Evolutionary conservation across 2,329 filamentous ascomycete species (phyloP).

Genomic region (Pyrenophora graminea): DNA sequence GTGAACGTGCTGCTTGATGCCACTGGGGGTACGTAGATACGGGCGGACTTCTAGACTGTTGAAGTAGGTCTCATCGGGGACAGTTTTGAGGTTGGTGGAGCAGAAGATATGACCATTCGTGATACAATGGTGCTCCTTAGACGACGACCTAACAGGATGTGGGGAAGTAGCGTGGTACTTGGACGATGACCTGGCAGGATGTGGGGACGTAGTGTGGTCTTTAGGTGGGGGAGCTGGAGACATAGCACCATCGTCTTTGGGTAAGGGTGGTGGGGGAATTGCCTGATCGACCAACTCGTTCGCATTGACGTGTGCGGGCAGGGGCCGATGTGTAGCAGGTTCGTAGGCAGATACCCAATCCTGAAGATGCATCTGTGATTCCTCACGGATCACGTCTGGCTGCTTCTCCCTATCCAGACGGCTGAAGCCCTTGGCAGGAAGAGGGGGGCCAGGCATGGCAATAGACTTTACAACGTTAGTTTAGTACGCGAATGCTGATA

Average conservation of each 20-base stretch:
- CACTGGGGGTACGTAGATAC: constrained; percentile 16
- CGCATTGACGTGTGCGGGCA: constrained; percentile 21
- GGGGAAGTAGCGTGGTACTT: constrained; percentile 18
- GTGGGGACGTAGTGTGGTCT: not conserved
- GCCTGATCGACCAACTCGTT: constrained; percentile 27
- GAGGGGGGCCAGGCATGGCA: not conserved
- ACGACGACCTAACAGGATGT: constrained; percentile 1
- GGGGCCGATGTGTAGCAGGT: constrained; percentile 19
- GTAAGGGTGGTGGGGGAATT: constrained; percentile 25
- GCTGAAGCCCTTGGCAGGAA: not conserved
- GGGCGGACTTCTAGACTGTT: constrained; percentile 24
- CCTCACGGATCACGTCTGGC: constrained; percentile 14
- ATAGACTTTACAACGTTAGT: constrained; percentile 5
- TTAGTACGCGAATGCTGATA: not conserved
- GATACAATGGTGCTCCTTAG: constrained; percentile 27
- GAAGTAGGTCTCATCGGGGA: constrained; percentile 21
- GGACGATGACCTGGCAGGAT: constrained; percentile 1
- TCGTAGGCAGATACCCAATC: constrained; percentile 20
- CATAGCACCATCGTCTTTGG: constrained; percentile 14
- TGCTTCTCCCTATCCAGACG: constrained; percentile 11
- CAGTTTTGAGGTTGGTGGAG: constrained; percentile 17
- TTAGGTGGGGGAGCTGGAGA: not conserved
- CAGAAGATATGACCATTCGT: constrained; percentile 28
- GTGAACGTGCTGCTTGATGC: constrained; percentile 22
- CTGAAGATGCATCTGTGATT: constrained; percentile 16